Evolutionary conservation across 495 filamentous ascomycete genomes (phyloP), one percentile per base, ranked within the genome.

Genomic region (Margaritispora aquatica): DNA sequence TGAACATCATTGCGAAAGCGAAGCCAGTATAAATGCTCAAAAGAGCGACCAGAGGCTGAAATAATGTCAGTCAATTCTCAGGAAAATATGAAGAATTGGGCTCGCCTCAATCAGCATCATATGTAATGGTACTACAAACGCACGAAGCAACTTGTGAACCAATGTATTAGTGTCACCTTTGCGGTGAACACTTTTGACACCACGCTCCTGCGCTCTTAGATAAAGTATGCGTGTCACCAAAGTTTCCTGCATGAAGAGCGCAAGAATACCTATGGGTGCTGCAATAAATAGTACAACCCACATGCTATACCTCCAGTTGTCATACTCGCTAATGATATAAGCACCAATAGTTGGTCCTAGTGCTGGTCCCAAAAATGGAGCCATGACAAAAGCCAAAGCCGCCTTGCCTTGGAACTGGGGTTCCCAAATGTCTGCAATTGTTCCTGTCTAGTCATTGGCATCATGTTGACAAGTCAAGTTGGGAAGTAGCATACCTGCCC

Each of bases 261-360:
- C 26, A 15, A 31, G 8, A 21, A 62, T 17, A 1, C 51, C 10
- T 4, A 62, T 56, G 1, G 63, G 63, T n/a, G 63, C 59, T 5
- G 55, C 59, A 20, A 65, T 62, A 20, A 90, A 85, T 1, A 83
- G 79, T 9, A 82, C 81, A 7, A 79, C 73, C 71, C 81, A 82
- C 73, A 89, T 88, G 22, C 81, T 74, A 82, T 84, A 90, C 34
- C 86, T 77, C 87, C 87, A 89, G 31, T 62, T 57, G 77, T 85
- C 17, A 78, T 86, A 58, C 84, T 83, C 68, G 87, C 70, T 1
- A 85, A 62, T 77, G 34, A 92, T 85, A 68, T 88, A 88, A 2
- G 78, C 84, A 15, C 83, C 84, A 0, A 76, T 80, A 26, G 88
- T 77, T 0, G 85, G 84, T 8, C 85, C 85, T 1, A 88, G 63